Evolutionary conservation across 768 basidiomycete genomes (phyloP).

Genomic region (Mycena metata): DNA sequence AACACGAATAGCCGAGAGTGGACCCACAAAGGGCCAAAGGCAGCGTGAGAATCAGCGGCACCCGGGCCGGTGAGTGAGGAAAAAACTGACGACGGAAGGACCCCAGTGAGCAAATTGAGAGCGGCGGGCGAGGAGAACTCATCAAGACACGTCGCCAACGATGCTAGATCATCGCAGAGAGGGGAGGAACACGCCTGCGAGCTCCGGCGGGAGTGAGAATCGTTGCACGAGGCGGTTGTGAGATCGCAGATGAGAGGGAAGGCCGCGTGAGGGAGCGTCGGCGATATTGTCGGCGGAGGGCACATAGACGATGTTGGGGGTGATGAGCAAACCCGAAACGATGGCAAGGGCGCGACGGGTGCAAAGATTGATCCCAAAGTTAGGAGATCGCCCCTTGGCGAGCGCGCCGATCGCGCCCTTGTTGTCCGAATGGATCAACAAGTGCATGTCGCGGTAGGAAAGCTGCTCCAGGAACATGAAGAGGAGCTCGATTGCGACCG

Average conservation of each 20-base stretch:
- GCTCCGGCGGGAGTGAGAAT: slow-evolving; percentile 20
- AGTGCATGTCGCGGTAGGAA: background rate
- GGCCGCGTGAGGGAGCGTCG: slow-evolving; percentile 40
- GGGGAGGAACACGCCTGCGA: slow-evolving; percentile 3
- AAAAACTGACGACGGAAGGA: no score
- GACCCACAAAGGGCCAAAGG: no score
- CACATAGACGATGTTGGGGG: slow-evolving; percentile 28
- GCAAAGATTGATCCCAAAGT: slow-evolving; percentile 16
- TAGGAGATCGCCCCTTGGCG: slow-evolving; percentile 7
- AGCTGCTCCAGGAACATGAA: background rate
- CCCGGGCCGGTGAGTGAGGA: no score
- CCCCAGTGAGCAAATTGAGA: no score
- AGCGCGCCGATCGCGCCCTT: slow-evolving; percentile 21
- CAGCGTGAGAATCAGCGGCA: no score
- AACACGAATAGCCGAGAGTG: no score
- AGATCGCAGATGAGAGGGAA: background rate
- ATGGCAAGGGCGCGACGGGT: slow-evolving; percentile 8
- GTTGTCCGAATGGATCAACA: slow-evolving; percentile 12
- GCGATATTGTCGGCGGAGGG: no score
- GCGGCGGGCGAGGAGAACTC: no score
- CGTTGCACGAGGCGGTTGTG: background rate
- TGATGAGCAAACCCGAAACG: slow-evolving; percentile 2
- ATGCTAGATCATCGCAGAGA: no score
- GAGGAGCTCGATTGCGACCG: no score
- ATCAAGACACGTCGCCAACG: no score